Percentiles rank a stretch among this genome's conserved stretches.
Conservation (phyloP, 2,329 filamentous ascomycete species). For the Cladosporium halotolerans region DNA sequence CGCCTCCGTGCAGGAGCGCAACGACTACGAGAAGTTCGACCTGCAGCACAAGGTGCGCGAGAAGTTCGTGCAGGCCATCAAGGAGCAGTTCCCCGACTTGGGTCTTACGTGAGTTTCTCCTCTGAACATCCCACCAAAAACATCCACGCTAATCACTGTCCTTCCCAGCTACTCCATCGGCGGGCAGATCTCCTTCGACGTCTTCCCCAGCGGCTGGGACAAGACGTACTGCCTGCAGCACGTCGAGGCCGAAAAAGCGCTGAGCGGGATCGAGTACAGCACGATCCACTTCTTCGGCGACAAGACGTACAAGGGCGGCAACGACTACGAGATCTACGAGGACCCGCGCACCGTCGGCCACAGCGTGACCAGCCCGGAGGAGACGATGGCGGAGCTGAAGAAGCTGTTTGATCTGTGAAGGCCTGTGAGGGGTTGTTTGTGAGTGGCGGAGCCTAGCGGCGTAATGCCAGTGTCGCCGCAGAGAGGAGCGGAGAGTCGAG, state of each 20-base stretch:
- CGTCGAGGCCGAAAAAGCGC: conserved; percentile 67
- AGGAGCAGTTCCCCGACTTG: conserved; percentile 73
- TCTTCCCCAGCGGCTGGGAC: conserved; percentile 96
- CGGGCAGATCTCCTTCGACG: conserved; percentile 96
- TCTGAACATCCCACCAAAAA: not conserved
- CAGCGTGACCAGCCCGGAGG: conserved; percentile 70
- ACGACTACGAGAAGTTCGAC: conserved; percentile 78
- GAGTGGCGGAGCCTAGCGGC: not conserved
- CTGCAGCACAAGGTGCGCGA: conserved; percentile 67
- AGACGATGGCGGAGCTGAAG: conserved; percentile 66
- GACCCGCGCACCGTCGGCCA: conserved; percentile 81
- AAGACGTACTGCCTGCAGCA: conserved; percentile 95
- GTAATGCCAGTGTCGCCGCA: not conserved
- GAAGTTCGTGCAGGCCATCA: conserved; percentile 68
- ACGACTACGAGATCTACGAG: conserved; percentile 89
- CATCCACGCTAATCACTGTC: not conserved
- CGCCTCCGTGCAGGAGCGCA: conserved; percentile 70
- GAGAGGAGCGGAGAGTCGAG: not conserved
- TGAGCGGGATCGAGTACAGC: conserved; percentile 68
- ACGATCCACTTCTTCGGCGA: conserved; percentile 98
- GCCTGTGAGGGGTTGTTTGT: not conserved
- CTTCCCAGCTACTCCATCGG: conserved; percentile 77
- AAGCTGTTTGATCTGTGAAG: conserved; percentile 57
- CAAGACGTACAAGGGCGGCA: conserved; percentile 85
- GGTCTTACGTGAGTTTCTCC: conserved; percentile 66